Evolutionary conservation across 2,329 filamentous ascomycete genomes (phyloP), one percentile per base, ranked within the genome.

Genomic region (Epicoccum nigrum): DNA sequence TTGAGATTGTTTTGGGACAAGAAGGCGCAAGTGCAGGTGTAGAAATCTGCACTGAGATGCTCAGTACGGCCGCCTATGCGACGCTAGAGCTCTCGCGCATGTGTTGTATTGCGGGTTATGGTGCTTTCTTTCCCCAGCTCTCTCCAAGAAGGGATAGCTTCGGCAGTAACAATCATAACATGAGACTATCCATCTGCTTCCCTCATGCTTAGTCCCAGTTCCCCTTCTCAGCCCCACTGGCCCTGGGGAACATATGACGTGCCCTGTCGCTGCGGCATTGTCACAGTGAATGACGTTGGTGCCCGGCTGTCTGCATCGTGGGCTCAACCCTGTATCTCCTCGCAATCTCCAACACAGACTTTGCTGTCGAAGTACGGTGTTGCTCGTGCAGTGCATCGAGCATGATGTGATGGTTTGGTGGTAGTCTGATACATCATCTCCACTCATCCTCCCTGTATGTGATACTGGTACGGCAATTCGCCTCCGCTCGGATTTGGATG

Each of bases 401-500:
- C 25, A 9, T 30, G 4, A 34, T 33, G 20, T 30, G 5, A 19
- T 32, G 21, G 21, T 23, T 42, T 19, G 46, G 9, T 21, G 19
- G 7, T 16, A 30, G 8, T 6, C 4, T 9, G 27, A n/a, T n/a
- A n/a, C 4, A 6, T n/a, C 17, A 8, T 30, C 17, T 19, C 17
- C 17, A 11, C 31, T 65, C 59, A 63, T 15, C 58, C 61, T 37
- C 50, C 56, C 21, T 64, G 57, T 23, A 62, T 56, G 8, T 58
- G 49, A 53, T 67, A 71, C 40, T 68, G 54, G 53, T 74, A 74
- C 20, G 71, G 71, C 42, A 71, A 38, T 4, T 71, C 68, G 15
- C 68, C 69, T 37, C 50, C 44, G 12, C 59, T 59, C 4, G 69
- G 63, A 40, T 57, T 64, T 4, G 50, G 53, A 37, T 58, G 61